These are phyloP conservation scores for Usnea hakonensis DNA, from an alignment of 495 filamentous ascomycete genomes.

Conservation along the genomic window DNA sequence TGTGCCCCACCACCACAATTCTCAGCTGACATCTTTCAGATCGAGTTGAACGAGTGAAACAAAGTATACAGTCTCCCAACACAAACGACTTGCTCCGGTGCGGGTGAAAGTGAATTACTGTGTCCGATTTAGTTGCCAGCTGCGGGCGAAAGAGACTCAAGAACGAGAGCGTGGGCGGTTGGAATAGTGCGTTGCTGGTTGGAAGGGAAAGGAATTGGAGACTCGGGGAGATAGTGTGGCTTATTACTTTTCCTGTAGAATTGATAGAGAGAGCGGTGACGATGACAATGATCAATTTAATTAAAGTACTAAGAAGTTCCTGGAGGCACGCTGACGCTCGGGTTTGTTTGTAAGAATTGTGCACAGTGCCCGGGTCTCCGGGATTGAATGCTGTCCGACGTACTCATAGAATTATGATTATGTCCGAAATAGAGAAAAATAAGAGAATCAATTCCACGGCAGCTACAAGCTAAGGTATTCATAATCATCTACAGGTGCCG, in stretches of 20 bases:
- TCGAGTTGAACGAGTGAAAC: neutral
- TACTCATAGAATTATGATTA: neutral
- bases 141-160: neutral
- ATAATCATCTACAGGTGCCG: neutral
- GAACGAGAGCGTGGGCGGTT: neutral
- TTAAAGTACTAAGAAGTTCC: no score
- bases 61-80: neutral
- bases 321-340: no score
- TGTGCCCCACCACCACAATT: neutral
- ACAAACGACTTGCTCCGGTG: neutral
- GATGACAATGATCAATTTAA: no score
- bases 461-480: neutral
- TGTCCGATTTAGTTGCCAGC: neutral
- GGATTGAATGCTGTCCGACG: constrained; percentile 1
- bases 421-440: neutral
- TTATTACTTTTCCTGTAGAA: no score
- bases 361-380: neutral
- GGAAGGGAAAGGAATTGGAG: neutral
- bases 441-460: neutral
- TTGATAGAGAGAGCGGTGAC: no score
- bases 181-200: neutral
- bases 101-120: neutral
- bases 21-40: neutral
- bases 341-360: constrained; percentile 2
- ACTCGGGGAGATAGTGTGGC: neutral